A percentile compares a stretch with the other conserved stretches of the same genome.
Conservation (phyloP, 192 early-diverging fungal species). For the Phycomyces blakesleeanus region DNA sequence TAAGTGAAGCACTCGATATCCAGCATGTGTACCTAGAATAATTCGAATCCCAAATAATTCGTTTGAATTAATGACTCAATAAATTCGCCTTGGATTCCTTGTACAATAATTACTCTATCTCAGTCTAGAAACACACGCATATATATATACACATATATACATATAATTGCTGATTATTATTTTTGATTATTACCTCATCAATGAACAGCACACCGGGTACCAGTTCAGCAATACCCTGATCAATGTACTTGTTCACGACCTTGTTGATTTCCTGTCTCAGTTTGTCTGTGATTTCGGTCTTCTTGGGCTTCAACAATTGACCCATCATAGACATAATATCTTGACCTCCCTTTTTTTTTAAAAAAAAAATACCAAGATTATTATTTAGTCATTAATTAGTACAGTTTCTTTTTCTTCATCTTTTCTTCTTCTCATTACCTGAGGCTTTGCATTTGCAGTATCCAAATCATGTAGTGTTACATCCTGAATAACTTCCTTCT, state of each 20-base stretch:
- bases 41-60: no score
- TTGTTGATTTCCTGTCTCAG: slow-evolving; percentile 98
- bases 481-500: slow-evolving; percentile 97
- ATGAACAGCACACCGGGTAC: slow-evolving; percentile 98
- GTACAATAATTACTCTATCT: no score
- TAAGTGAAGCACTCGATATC: slow-evolving; percentile 99
- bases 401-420: no score
- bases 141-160: no score
- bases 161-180: no score
- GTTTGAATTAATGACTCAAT: no score
- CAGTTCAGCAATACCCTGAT: slow-evolving; percentile 95
- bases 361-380: no score
- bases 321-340: slow-evolving; percentile 99
- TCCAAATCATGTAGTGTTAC: slow-evolving; percentile 98
- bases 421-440: no score
- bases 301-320: slow-evolving; percentile 97
- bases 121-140: no score
- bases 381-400: no score
- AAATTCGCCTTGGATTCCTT: no score
- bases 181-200: slow-evolving; percentile 68
- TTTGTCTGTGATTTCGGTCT: slow-evolving; percentile 99
- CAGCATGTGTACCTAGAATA: slow-evolving; percentile 88
- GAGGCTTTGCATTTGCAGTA: slow-evolving; percentile 92
- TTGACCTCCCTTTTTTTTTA: slow-evolving; percentile 77
- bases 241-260: slow-evolving; percentile 97